Conservation (phyloP, 352 stramenopile genomes). For the Globisporangium emineosum region DNA sequence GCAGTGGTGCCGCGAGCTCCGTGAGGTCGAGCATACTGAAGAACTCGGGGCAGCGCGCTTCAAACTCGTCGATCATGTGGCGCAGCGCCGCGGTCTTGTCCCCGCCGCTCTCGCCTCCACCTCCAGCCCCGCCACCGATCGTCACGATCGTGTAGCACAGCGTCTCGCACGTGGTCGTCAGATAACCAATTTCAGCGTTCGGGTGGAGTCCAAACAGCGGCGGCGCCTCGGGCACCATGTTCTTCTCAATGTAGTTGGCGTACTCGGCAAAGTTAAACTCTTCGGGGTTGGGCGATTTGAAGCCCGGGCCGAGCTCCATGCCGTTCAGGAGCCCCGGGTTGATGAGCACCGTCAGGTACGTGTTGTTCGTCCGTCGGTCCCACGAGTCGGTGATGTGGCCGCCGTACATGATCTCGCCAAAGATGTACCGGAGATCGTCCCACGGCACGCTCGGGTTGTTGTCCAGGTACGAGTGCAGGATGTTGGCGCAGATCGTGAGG, state of each 20-base stretch:
- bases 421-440: conserved; percentile 95
- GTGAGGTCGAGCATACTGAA: conserved; percentile 93
- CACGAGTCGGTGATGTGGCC: conserved; percentile 95
- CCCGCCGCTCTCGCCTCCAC: conserved; percentile 56
- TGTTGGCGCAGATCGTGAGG: conserved; percentile 94
- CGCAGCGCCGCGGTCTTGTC: conserved; percentile 80
- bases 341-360: conserved; percentile 90
- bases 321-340: conserved; percentile 79
- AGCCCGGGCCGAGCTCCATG: conserved; percentile 93
- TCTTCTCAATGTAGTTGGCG: conserved; percentile 91
- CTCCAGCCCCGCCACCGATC: conserved; percentile 74
- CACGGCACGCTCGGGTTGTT: conserved; percentile 90
- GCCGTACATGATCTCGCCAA: conserved; percentile 97
- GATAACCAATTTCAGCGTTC: conserved; percentile 95
- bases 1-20: conserved; percentile 81
- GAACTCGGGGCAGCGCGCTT: conserved; percentile 86
- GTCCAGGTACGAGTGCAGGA: conserved; percentile 92
- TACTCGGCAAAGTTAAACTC: conserved; percentile 84
- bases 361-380: conserved; percentile 95
- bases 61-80: conserved; percentile 89
- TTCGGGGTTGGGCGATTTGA: conserved; percentile 89
- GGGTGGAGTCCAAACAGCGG: conserved; percentile 93
- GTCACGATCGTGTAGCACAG: conserved; percentile 94
- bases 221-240: conserved; percentile 91
- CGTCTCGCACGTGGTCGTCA: conserved; percentile 90